phyloP scores from a whole-genome alignment of 441 rosid genomes.

The Populus tomentosa region DNA sequence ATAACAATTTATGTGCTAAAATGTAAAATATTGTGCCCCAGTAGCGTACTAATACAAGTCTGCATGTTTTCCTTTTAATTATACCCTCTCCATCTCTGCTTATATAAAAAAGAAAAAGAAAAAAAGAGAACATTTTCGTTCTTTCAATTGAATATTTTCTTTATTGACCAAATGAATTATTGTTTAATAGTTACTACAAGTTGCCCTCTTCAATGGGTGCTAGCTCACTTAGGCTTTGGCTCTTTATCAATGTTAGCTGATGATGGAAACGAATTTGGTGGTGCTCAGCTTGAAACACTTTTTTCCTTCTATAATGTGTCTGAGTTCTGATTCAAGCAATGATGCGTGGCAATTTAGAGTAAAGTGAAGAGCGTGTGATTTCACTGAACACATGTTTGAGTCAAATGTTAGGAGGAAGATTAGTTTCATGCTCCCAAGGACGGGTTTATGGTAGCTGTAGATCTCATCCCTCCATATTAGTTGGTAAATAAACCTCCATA shows the following conservation, averaged over 20 bases:
- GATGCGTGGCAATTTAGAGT: background rate
- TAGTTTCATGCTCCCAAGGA: too few species aligned
- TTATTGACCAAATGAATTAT: too few species aligned
- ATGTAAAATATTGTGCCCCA: conserved; percentile 19
- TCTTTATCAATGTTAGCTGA: too few species aligned
- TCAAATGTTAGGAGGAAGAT: too few species aligned
- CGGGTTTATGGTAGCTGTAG: too few species aligned
- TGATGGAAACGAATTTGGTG: too few species aligned
- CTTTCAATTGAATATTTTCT: too few species aligned
- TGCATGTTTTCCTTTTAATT: conserved; percentile 1
- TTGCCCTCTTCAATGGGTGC: too few species aligned
- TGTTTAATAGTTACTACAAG: too few species aligned
- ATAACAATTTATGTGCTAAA: conserved; percentile 18
- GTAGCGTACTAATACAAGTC: conserved; percentile 11
- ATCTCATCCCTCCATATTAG: too few species aligned
- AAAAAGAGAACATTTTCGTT: background rate
- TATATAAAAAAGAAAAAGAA: background rate
- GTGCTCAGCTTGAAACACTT: background rate
- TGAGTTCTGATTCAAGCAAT: background rate
- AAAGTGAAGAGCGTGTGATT: background rate
- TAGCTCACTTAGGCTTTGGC: too few species aligned
- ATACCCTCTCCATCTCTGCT: background rate
- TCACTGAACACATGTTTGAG: background rate
- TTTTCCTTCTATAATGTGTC: background rate
- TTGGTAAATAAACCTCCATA: too few species aligned